These are phyloP conservation scores for Aureoboletus auriporus DNA, from an alignment of 768 basidiomycete species.

Conservation along the genomic window DNA sequence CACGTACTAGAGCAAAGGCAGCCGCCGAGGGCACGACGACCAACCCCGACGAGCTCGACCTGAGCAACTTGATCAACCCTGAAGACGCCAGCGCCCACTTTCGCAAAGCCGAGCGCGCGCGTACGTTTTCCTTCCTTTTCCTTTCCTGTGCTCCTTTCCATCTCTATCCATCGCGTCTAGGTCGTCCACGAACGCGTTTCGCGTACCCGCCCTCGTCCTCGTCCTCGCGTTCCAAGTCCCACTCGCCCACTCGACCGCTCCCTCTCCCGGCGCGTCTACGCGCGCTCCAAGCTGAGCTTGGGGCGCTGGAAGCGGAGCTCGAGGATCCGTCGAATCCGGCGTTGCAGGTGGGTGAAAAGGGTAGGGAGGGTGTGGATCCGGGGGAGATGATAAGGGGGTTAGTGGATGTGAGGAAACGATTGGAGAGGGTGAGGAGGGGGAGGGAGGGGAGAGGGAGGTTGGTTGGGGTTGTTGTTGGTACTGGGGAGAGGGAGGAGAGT, in stretches of 20 bases:
- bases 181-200: conserved; percentile 55
- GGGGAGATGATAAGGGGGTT: conserved; percentile 74
- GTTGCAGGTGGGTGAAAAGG: conserved; percentile 52
- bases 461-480: conserved; percentile 51
- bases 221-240: conserved; percentile 38
- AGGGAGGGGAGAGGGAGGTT: conserved; percentile 64
- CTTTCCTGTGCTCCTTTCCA: not conserved
- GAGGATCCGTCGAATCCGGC: conserved; percentile 74
- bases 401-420: conserved; percentile 65
- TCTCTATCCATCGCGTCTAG: conserved; percentile 20
- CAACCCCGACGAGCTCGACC: conserved; percentile 66
- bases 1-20: conserved; percentile 27
- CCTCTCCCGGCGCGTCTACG: conserved; percentile 59
- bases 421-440: conserved; percentile 63
- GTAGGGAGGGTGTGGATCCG: conserved; percentile 54
- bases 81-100: conserved; percentile 72
- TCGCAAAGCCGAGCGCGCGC: conserved; percentile 62
- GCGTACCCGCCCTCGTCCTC: conserved; percentile 61
- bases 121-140: conserved; percentile 31
- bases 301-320: conserved; percentile 78
- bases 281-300: conserved; percentile 71
- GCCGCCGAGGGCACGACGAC: conserved; percentile 34
- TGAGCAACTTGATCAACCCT: conserved; percentile 55
- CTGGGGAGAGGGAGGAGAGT: not conserved
- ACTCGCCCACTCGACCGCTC: conserved; percentile 29